Base-by-base conservation (phyloP, 768 basidiomycete genomes). In the Russula griseocarnosa region DNA sequence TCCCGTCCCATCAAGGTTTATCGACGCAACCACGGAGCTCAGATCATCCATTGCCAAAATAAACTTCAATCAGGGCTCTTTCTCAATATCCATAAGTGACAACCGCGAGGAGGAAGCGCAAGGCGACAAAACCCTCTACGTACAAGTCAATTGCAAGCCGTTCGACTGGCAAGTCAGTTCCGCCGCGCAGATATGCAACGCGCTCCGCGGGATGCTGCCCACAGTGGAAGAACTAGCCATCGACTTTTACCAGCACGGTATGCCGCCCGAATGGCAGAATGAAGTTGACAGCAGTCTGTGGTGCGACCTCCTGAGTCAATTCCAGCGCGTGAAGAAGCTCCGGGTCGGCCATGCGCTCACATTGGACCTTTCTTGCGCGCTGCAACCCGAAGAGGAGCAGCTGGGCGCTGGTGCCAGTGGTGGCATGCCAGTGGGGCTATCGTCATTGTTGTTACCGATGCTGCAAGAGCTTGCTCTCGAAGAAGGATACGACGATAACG, bases 81-180 rank as follows among this genome's bases (percentile, higher is more conserved):
- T 53, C 28, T 24, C 54, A 1, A 6, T 55, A 22, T 7, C 11
- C 26, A 8, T 34, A 14, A 16, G 47, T 22, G 20, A 32, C n/a
- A 10, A 13, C 38, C 32, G 32, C 9, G 32, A 11, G 32, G 7
- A 5, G n/a, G 20, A 24, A 26, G 47, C 8, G 20, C 34, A 38
- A 6, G 53, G 26, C 1, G 30, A 56, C 11, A 18, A 8, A 26
- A 1, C 20, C 13, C 22, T 61, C n/a, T 26, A 5, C 10, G 13
- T 55, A 4, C 46, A 26, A 9, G 24, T 55, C 18, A 47, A 18
- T 3, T 61, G 46, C 60, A 28, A 28, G 46, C 44, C 24, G 20
- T 55, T 61, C 20, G 60, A 50, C 14, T 55, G 36, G 54, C 61
- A 62, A 20, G 9, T 55, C 0, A 9, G 10, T 26, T 28, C 46